Conservation (phyloP, 148 eudicot species). For the Camellia granthamiana region DNA sequence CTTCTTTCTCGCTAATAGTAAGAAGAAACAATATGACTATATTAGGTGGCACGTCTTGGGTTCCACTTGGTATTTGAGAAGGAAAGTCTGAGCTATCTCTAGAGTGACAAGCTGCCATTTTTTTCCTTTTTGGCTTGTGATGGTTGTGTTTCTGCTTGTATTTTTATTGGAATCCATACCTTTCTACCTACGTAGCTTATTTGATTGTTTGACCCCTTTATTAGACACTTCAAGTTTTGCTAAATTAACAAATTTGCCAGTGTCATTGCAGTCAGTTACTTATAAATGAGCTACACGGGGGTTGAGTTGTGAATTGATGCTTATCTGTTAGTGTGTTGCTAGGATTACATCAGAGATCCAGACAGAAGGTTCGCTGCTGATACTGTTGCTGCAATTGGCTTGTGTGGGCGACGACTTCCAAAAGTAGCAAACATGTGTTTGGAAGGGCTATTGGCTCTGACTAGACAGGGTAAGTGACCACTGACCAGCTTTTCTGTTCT, state of each 20-base stretch:
- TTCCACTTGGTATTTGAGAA: background rate
- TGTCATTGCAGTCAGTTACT: background rate
- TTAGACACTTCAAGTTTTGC: background rate
- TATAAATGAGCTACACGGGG: background rate
- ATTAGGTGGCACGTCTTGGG: background rate
- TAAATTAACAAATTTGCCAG: background rate
- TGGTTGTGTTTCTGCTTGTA: background rate
- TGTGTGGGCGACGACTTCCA: constrained; percentile 76
- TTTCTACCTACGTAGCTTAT: background rate
- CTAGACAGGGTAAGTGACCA: constrained; percentile 51
- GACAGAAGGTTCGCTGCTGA: constrained; percentile 95
- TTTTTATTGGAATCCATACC: background rate
- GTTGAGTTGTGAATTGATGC: constrained; percentile 20
- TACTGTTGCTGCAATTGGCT: constrained; percentile 92
- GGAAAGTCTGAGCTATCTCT: background rate
- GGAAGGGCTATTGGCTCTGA: constrained; percentile 72
- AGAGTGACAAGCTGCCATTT: background rate
- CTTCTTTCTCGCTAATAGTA: background rate
- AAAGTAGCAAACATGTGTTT: constrained; percentile 59
- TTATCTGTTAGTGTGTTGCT: constrained; percentile 29
- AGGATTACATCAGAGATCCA: constrained; percentile 97
- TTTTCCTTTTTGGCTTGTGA: background rate
- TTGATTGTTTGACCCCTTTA: background rate
- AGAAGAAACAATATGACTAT: no score
- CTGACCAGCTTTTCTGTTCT: constrained; percentile 16